phyloP scores from a whole-genome alignment of 2,329 filamentous ascomycete species.

The Neonectria ditissima region DNA sequence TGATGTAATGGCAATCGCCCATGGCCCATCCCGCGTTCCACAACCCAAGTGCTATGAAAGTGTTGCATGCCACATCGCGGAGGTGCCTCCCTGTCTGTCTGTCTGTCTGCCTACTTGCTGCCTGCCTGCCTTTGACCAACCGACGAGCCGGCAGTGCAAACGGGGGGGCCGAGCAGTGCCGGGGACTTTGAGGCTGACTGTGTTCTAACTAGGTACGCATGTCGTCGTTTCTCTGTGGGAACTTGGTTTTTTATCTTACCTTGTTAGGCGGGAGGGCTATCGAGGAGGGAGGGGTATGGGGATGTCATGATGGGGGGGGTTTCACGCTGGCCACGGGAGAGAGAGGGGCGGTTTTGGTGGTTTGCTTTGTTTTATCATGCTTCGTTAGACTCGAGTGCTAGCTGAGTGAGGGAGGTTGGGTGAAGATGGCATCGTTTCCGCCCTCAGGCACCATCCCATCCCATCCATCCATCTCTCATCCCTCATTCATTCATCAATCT shows the following conservation, averaged over 20 bases:
- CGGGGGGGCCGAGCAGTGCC: no score
- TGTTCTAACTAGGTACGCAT: no score
- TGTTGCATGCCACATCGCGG: not conserved
- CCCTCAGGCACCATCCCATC: not conserved
- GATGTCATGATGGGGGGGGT: slow-evolving; percentile 3
- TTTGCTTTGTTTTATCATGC: not conserved
- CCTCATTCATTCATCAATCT: no score
- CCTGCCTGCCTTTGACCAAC: no score
- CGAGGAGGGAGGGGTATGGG: slow-evolving; percentile 6
- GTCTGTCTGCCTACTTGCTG: no score
- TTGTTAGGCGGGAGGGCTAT: slow-evolving; percentile 11
- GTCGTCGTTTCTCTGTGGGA: no score
- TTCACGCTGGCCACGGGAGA: no score
- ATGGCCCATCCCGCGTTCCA: not conserved
- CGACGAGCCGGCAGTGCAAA: not conserved
- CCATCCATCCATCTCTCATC: no score
- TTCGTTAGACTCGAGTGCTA: not conserved
- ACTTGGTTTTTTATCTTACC: slow-evolving; percentile 21
- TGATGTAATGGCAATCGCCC: slow-evolving; percentile 22
- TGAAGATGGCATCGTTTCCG: slow-evolving; percentile 2
- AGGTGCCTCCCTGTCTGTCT: no score
- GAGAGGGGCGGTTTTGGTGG: not conserved
- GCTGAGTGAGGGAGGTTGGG: not conserved
- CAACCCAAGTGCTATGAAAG: no score
- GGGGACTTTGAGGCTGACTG: not conserved